Conservation (phyloP, 768 basidiomycete genomes). For the Cystobasidium onofrii region DNA sequence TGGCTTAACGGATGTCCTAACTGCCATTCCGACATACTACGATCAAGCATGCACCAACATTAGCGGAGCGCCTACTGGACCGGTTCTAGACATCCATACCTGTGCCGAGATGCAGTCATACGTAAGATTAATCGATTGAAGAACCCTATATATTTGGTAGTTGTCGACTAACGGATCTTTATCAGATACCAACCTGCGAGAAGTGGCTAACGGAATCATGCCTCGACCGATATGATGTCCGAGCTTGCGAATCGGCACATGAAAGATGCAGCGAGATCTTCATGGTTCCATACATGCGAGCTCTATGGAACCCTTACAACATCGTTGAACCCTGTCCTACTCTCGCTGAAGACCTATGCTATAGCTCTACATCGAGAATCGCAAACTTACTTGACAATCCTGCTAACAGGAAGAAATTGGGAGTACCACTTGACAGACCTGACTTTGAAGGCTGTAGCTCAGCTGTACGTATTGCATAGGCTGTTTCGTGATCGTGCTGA, state of each 20-base stretch:
- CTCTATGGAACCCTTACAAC: conserved; percentile 29
- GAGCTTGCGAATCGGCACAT: conserved; percentile 1
- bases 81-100: conserved; percentile 22
- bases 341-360: conserved; percentile 32
- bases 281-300: conserved; percentile 22
- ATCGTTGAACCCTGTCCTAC: conserved; percentile 32
- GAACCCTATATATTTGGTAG: neutral
- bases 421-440: conserved; percentile 16
- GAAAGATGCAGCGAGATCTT: conserved; percentile 14
- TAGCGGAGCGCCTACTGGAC: conserved; percentile 13
- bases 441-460: conserved; percentile 12
- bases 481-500: too few relatives aligned
- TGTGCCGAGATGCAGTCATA: conserved; percentile 33
- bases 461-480: neutral
- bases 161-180: neutral
- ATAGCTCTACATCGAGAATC: conserved; percentile 24
- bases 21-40: conserved; percentile 32
- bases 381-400: conserved; percentile 27
- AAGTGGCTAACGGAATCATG: conserved; percentile 31
- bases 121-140: neutral
- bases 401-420: conserved; percentile 14
- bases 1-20: conserved; percentile 18
- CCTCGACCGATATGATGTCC: conserved; percentile 9
- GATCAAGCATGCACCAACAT: conserved; percentile 32
- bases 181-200: conserved; percentile 24